Evolutionary conservation across 78 protist genomes (phyloP).

Genomic region (Dictyostelium capitatum): DNA sequence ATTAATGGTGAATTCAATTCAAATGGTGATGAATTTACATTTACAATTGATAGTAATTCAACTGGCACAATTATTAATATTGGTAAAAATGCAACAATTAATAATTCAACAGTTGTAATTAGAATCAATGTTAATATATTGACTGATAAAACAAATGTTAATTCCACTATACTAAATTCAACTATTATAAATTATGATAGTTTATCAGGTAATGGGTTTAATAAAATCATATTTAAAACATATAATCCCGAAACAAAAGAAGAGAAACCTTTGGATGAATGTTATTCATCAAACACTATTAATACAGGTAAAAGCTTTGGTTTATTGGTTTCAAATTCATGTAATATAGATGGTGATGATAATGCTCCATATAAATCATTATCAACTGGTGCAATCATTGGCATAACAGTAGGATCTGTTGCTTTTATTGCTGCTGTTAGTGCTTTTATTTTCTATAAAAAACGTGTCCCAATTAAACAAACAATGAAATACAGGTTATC

Average conservation of each 20-base stretch:
- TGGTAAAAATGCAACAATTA: not conserved
- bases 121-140: not conserved
- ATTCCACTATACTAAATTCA: not conserved
- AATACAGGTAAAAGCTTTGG: not conserved
- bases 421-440: not conserved
- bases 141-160: not conserved
- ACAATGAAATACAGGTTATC: not conserved
- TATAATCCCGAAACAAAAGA: not conserved
- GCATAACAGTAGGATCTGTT: not conserved
- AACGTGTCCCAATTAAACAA: not conserved
- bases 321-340: not conserved
- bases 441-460: conserved; percentile 9
- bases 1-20: conserved; percentile 2
- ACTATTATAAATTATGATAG: not conserved
- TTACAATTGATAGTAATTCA: not conserved
- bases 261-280: not conserved
- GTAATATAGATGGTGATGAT: not conserved
- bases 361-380: not conserved
- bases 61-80: not conserved
- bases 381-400: not conserved
- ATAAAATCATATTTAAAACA: not conserved
- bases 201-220: not conserved
- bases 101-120: not conserved
- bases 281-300: not conserved
- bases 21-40: not conserved